phyloP scores from a whole-genome alignment of 2,329 filamentous ascomycete genomes.

The Stachybotrys chartarum region DNA sequence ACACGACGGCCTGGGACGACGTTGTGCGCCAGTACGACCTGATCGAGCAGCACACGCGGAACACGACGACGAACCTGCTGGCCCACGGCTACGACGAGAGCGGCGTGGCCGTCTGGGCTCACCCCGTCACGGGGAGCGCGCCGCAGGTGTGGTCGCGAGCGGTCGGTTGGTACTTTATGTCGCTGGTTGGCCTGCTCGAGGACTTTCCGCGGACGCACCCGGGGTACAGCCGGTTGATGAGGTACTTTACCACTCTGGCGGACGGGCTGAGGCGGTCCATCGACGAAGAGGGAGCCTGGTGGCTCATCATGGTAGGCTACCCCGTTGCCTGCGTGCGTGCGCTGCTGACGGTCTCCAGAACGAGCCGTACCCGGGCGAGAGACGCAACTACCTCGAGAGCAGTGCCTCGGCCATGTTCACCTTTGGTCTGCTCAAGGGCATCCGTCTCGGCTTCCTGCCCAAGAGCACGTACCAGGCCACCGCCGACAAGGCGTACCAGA shows the following conservation, averaged over 20 bases:
- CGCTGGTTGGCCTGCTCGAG: conserved; percentile 39
- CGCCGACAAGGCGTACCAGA: conserved; percentile 7
- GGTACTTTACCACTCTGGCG: conserved; percentile 30
- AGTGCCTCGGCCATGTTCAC: conserved; percentile 51
- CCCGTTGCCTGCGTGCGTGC: neutral
- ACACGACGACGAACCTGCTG: conserved; percentile 31
- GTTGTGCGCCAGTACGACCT: conserved; percentile 35
- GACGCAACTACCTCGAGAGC: conserved; percentile 52
- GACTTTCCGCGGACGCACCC: conserved; percentile 26
- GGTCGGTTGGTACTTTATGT: conserved; percentile 44
- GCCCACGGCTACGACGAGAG: conserved; percentile 45
- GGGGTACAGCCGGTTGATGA: conserved; percentile 22
- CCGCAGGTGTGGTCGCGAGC: conserved; percentile 43
- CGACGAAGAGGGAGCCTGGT: conserved; percentile 44
- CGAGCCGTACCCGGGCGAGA: conserved; percentile 31
- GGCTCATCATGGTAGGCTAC: conserved; percentile 38
- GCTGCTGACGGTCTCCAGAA: conserved; percentile 11
- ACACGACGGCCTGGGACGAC: conserved; percentile 32
- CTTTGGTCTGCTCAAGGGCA: conserved; percentile 38
- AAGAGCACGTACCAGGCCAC: conserved; percentile 3
- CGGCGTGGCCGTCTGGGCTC: conserved; percentile 39
- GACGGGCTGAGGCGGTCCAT: conserved; percentile 30
- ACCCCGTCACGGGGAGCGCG: conserved; percentile 36
- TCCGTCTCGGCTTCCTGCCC: conserved; percentile 11
- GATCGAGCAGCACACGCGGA: conserved; percentile 31